Base-by-base conservation (phyloP, 768 basidiomycete genomes). In the Crucibulum laeve region DNA sequence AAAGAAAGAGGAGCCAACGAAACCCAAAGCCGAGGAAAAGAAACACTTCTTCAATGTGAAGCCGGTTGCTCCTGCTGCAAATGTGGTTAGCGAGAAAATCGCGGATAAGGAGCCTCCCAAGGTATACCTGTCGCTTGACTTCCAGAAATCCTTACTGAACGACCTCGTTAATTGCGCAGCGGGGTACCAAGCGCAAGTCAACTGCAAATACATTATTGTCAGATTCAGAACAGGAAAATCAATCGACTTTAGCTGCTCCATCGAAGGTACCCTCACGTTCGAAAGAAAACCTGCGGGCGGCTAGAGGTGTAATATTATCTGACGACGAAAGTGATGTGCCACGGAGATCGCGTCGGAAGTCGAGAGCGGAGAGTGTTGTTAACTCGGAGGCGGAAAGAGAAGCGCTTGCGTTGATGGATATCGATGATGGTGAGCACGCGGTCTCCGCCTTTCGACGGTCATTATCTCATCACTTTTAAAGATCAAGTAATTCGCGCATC, bases 351-450 rank as follows among this genome's bases (percentile, higher is more conserved):
- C 33, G 53, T 19, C 57, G 66, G 40, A 71, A 69, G 54, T 52
- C 63, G 35, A 65, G 60, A 38, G 47, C 50, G 25, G 48, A 51
- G 25, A 62, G 57, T 35, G 52, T 53, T 42, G 52, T 57, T 24
- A 70, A 69, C 51, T 58, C 60, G 2, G 67, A 69, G 21, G 68
- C 67, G 6, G 75, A 80, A 45, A 65, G 69, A 13, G 76, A 75
- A 7, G 64, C 68, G 8, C 68, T 67, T 33, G 82, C 76, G 7
- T 74, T 87, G 69, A 87, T 87, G 85, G 86, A 89, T 40, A 73
- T 87, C 42, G 85, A 87, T 44, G 87, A 88, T 53, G 79, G 87
- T 84, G 48, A 36, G 35, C 18, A 17, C 7, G 28, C 7, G 13
- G 66, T 42, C 5, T 45, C 25, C 8, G 35, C 38, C 39, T 26